A percentile compares a stretch with the other conserved stretches of the same genome.
Conservation (phyloP, 2,329 filamentous ascomycete species). For the Sporothrix protearum region DNA sequence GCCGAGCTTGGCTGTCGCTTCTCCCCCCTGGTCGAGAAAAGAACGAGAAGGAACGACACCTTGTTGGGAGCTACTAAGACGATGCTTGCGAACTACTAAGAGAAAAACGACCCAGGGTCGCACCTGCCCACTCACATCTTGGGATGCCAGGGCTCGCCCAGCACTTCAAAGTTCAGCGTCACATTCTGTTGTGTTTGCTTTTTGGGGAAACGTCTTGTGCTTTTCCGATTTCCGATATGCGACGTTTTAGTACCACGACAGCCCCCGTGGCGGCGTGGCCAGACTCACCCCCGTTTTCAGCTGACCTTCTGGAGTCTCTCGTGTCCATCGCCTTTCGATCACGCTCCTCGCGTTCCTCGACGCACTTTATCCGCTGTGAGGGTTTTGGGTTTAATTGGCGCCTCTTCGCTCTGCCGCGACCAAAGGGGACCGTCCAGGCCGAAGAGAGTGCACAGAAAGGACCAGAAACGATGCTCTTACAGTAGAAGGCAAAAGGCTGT, state of each 20-base stretch:
- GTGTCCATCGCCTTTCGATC: neutral
- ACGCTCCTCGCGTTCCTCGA: neutral
- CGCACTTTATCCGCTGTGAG: neutral
- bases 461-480: neutral
- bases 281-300: slow-evolving; percentile 1
- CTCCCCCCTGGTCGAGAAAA: neutral
- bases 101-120: neutral
- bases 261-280: neutral
- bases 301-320: neutral
- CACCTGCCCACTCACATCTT: neutral
- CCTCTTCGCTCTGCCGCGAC: neutral
- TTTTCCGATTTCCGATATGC: neutral
- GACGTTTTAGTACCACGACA: neutral
- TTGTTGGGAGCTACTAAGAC: slow-evolving; percentile 7
- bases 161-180: neutral
- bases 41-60: neutral
- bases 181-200: neutral
- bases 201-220: neutral
- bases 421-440: slow-evolving; percentile 9
- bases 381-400: neutral
- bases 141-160: neutral
- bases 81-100: slow-evolving; percentile 4
- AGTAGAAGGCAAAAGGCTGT: neutral
- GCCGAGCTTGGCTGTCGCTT: neutral
- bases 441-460: neutral